These are phyloP conservation scores for Talaromyces borbonicus DNA, from an alignment of 495 filamentous ascomycete species.

Conservation along the genomic window DNA sequence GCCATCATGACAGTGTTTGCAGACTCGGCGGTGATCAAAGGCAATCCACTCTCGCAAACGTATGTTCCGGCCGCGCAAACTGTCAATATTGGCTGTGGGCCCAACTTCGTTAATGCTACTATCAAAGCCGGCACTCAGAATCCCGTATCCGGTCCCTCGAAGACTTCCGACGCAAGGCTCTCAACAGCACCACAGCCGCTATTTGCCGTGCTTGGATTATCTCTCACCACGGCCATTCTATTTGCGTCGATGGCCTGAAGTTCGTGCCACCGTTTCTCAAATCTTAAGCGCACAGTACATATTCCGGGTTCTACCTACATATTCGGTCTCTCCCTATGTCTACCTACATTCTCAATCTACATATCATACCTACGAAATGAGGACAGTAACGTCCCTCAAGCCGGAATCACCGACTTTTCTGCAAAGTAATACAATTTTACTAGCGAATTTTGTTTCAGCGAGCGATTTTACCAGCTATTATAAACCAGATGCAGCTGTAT, in stretches of 20 bases:
- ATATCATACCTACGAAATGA: too few relatives aligned
- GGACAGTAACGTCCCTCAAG: too few relatives aligned
- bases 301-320: too few relatives aligned
- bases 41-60: constrained; percentile 43
- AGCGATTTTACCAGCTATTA: constrained; percentile 1
- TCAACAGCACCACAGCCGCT: background rate
- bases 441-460: constrained; percentile 1
- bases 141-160: background rate
- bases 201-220: background rate
- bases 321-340: too few relatives aligned
- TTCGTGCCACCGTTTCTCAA: background rate
- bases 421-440: too few relatives aligned
- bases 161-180: background rate
- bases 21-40: constrained; percentile 46
- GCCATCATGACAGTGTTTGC: constrained; percentile 63
- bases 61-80: constrained; percentile 55
- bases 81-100: constrained; percentile 57
- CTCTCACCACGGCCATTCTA: background rate
- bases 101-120: constrained; percentile 49
- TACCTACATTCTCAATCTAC: too few relatives aligned
- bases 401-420: too few relatives aligned
- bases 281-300: background rate
- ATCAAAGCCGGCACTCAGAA: constrained; percentile 34
- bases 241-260: background rate
- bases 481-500: background rate